phyloP scores from a whole-genome alignment of 2,329 filamentous ascomycete species.

The Trichoderma simmonsii region DNA sequence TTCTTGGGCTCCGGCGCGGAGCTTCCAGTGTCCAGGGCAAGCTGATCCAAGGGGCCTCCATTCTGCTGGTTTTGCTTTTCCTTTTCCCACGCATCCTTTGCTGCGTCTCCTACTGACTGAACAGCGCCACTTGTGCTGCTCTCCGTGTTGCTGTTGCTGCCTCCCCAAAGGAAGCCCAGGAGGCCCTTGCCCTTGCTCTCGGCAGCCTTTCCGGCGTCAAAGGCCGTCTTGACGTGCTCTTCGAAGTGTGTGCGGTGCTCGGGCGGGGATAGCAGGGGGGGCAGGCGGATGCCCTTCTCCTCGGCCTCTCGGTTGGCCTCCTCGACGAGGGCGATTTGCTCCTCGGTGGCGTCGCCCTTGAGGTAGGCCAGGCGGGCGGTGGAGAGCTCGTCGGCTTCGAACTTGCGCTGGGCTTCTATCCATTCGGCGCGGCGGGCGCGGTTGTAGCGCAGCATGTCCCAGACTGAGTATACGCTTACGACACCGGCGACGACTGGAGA shows the following conservation, averaged over 20 bases:
- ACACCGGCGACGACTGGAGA: conserved; percentile 50
- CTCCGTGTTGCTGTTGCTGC: conserved; percentile 21
- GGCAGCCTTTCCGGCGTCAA: conserved; percentile 26
- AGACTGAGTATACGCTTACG: conserved; percentile 56
- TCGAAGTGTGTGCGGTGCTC: conserved; percentile 37
- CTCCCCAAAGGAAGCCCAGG: conserved; percentile 33
- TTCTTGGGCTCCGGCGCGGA: conserved; percentile 40
- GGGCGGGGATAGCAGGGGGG: conserved; percentile 49
- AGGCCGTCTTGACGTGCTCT: conserved; percentile 34
- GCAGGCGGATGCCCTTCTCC: conserved; percentile 45
- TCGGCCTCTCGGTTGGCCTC: conserved; percentile 51
- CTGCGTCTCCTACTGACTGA: conserved; percentile 37
- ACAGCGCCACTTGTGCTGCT: conserved; percentile 23
- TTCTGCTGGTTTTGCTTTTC: conserved; percentile 50
- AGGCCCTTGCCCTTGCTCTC: conserved; percentile 31
- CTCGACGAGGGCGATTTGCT: conserved; percentile 56
- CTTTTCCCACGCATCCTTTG: conserved; percentile 44
- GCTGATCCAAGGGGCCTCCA: conserved; percentile 50
- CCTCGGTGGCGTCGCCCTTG: conserved; percentile 53
- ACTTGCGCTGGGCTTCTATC: conserved; percentile 51
- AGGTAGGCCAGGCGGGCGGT: conserved; percentile 59
- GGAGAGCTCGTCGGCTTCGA: conserved; percentile 54
- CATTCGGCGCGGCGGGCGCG: conserved; percentile 58
- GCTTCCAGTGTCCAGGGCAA: conserved; percentile 39
- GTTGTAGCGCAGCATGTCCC: conserved; percentile 61